Conservation (phyloP, 805 yeast species). For the Ogataea parapolymorpha region DNA sequence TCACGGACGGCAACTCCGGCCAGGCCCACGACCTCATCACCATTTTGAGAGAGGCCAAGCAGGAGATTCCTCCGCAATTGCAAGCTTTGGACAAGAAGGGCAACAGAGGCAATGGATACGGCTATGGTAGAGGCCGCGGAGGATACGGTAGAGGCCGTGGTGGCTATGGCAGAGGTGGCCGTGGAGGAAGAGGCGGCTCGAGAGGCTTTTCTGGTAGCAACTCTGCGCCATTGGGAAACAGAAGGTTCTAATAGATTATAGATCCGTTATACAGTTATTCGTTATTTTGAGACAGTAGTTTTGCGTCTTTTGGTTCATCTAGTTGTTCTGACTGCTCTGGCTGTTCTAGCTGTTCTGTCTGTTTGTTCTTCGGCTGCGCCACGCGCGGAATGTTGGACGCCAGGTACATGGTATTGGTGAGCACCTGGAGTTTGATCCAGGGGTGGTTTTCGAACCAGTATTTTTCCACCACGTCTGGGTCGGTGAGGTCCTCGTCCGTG, state of each 20-base stretch:
- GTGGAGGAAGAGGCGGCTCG: conserved; percentile 26
- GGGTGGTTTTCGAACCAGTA: conserved; percentile 22
- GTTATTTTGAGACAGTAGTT: neutral
- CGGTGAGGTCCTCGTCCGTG: conserved; percentile 11
- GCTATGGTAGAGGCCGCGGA: conserved; percentile 51
- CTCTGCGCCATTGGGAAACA: conserved; percentile 44
- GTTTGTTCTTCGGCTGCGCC: conserved; percentile 2
- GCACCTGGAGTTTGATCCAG: conserved; percentile 17
- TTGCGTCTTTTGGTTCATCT: neutral
- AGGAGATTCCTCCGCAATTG: conserved; percentile 78
- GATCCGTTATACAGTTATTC: neutral
- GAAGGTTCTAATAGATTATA: conserved; percentile 34
- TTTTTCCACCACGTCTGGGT: conserved; percentile 9
- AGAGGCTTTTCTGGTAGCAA: conserved; percentile 42
- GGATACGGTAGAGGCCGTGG: conserved; percentile 39
- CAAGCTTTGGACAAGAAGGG: conserved; percentile 72
- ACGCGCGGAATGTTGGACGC: conserved; percentile 17
- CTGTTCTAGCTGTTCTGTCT: conserved; percentile 1
- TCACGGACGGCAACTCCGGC: conserved; percentile 82
- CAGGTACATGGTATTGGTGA: conserved; percentile 18
- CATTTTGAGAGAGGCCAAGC: conserved; percentile 94
- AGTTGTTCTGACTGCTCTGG: neutral
- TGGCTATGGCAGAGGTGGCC: conserved; percentile 28
- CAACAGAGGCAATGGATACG: conserved; percentile 57
- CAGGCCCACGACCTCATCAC: conserved; percentile 87